Base-by-base conservation (phyloP, 164 flowering plant species). In the Aristolochia contorta region DNA sequence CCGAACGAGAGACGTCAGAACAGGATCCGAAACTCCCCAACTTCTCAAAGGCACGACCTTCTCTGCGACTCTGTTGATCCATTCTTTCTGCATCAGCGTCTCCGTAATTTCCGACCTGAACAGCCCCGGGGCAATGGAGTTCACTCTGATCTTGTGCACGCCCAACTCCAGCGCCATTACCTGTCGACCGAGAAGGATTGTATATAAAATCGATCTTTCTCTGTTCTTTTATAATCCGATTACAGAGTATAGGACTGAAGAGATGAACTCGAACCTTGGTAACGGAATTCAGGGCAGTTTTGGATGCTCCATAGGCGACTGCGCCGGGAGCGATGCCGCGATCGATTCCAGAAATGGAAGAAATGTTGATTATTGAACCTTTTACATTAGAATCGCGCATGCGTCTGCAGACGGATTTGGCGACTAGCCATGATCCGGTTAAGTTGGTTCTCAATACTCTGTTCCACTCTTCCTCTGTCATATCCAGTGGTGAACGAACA, bases 301-400 rank as follows among this genome's bases (percentile, higher is more conserved):
- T 87, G 0, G 95, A 82, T 49, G 77, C 59, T 63, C 70, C 57
- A 67, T 90, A 90, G 30, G 80, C 86, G 59, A 69, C 57, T 15
- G 69, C 80, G 23, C 97, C 95, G 24, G 84, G 87, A 25, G 1
- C 69, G 78, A 12, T 27, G 30, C 86, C 93, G 15, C 93, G 81
- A 48, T 75, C 14, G 32, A 86, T 78, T 51, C 86, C 95, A 22
- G 83, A 72, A 58, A 82, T 83, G 14, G 96, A 87, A 21, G 89
- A 79, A 52, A 91, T 80, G 30, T 86, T 91, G 68, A 87, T 76
- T 27, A 91, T 47, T 1, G 97, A 86, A 51, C 97, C 97, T 53
- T 74, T 80, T 9, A 12, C 62, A 0, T 74, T 65, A 0, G 80
- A 64, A 54, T 83, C 81, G 12, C 84, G 79, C 91, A 91, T 87